These are phyloP conservation scores for Uromyces viciae-fabae DNA, from an alignment of 1,284 basidiomycete species.

Conservation along the genomic window DNA sequence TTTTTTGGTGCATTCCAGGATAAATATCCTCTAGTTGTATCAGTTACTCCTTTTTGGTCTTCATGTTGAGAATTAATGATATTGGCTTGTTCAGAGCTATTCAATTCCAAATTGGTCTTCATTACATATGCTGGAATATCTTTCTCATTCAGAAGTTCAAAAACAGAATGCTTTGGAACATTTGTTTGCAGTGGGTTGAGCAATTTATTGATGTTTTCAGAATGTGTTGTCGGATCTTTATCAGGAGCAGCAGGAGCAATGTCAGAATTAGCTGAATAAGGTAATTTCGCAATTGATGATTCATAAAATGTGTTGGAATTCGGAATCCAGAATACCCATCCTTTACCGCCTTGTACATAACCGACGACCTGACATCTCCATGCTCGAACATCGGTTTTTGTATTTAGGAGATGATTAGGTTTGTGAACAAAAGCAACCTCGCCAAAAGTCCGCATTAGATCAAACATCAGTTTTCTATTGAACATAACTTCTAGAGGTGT, in stretches of 20 bases:
- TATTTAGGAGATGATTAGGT: background rate
- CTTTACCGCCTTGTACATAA: conserved; percentile 11
- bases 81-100: background rate
- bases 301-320: background rate
- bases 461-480: background rate
- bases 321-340: conserved; percentile 18
- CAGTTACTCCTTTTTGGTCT: background rate
- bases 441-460: conserved; percentile 11
- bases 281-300: background rate
- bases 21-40: no score
- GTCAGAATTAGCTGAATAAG: background rate
- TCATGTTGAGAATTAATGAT: background rate
- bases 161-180: background rate
- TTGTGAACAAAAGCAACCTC: conserved; percentile 27
- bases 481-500: conserved; percentile 21
- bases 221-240: background rate
- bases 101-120: background rate
- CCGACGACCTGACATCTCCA: background rate
- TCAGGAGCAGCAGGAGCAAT: background rate
- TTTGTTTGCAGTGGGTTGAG: no score
- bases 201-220: background rate
- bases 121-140: background rate
- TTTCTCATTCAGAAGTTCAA: background rate
- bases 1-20: no score
- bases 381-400: background rate